Conservation (phyloP, 2,329 filamentous ascomycete genomes). For the Onygenales sp. region DNA sequence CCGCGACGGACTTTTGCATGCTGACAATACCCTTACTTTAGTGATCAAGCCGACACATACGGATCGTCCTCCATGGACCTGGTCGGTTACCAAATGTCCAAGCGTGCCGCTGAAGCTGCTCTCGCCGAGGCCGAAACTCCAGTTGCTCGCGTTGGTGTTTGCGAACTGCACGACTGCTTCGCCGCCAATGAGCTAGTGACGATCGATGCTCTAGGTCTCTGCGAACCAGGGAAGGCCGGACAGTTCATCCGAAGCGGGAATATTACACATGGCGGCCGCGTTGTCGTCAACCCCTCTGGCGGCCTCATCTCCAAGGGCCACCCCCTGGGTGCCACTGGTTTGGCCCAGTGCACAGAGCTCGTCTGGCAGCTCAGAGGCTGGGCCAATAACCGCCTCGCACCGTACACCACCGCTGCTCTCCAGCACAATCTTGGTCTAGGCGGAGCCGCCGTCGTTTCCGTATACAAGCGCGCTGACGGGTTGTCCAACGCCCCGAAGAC, state of each 20-base stretch:
- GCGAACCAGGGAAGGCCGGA: slow-evolving; percentile 14
- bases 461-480: slow-evolving; percentile 10
- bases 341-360: slow-evolving; percentile 22
- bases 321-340: slow-evolving; percentile 21
- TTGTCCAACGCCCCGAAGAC: not conserved
- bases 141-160: slow-evolving; percentile 14
- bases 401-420: slow-evolving; percentile 10
- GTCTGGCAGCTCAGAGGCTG: slow-evolving; percentile 23
- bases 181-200: slow-evolving; percentile 19
- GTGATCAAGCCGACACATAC: slow-evolving; percentile 10
- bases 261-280: slow-evolving; percentile 16
- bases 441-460: slow-evolving; percentile 18
- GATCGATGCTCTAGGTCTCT: slow-evolving; percentile 17
- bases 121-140: slow-evolving; percentile 14
- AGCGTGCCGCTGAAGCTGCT: slow-evolving; percentile 14
- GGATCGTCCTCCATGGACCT: slow-evolving; percentile 17
- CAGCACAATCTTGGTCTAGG: slow-evolving; percentile 23
- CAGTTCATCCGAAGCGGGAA: slow-evolving; percentile 15
- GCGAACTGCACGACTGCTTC: slow-evolving; percentile 23
- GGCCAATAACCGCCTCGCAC: slow-evolving; percentile 18
- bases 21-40: not conserved
- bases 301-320: slow-evolving; percentile 24
- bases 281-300: slow-evolving; percentile 20
- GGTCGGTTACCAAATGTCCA: slow-evolving; percentile 21
- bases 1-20: too few relatives aligned